Evolutionary conservation across 306 rosid genomes (phyloP).

Genomic region (Cucumis melo): DNA sequence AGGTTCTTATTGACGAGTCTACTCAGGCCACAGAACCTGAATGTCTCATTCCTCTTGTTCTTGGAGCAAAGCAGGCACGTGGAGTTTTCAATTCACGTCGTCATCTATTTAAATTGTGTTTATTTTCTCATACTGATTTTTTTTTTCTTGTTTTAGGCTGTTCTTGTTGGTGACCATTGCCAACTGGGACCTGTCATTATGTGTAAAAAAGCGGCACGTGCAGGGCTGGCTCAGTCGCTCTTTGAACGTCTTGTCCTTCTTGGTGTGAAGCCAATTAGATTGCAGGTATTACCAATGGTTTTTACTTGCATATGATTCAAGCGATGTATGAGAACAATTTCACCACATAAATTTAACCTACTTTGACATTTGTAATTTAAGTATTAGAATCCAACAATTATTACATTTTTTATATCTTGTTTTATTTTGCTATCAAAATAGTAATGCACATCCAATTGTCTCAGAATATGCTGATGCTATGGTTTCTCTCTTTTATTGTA

Average conservation of each 20-base stretch:
- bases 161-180: constrained; percentile 98
- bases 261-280: constrained; percentile 93
- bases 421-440: background rate
- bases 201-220: constrained; percentile 99
- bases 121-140: background rate
- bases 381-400: background rate
- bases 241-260: constrained; percentile 96
- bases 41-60: constrained; percentile 97
- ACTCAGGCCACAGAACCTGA: constrained; percentile 99
- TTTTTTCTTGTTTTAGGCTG: constrained; percentile 39
- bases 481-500: constrained; percentile 19
- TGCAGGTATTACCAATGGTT: constrained; percentile 55
- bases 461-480: background rate
- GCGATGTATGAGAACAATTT: background rate
- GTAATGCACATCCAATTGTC: background rate
- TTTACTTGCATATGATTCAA: background rate
- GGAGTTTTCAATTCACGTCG: background rate
- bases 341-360: background rate
- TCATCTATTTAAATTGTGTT: background rate
- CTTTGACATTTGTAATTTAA: background rate
- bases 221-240: constrained; percentile 95
- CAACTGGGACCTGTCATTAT: constrained; percentile 99
- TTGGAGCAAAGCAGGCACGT: constrained; percentile 94
- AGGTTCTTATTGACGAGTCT: constrained; percentile 99
- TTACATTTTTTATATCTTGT: background rate